Evolutionary conservation across 192 early-diverging fungal species (phyloP).

Genomic region (Umbelopsis ramanniana): DNA sequence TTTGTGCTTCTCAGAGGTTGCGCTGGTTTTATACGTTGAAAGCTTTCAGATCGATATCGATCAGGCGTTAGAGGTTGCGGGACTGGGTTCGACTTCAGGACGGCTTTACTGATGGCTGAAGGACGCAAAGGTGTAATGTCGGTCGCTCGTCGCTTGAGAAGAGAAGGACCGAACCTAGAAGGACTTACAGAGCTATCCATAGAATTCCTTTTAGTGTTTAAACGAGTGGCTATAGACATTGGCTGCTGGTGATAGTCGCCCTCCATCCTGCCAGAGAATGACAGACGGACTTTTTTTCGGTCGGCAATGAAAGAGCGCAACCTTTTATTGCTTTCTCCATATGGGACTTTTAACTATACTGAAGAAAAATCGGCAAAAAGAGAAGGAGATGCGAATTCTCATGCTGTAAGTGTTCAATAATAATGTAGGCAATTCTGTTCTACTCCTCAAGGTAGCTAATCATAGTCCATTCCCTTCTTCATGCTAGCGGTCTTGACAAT

Average conservation of each 20-base stretch:
- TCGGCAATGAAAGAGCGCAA: not conserved
- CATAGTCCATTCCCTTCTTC: not conserved
- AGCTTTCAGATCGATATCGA: conserved; percentile 19
- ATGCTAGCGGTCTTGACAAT: conserved; percentile 88
- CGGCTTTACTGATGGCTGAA: conserved; percentile 37
- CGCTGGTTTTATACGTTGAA: conserved; percentile 45
- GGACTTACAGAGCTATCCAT: not conserved
- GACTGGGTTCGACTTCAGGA: conserved; percentile 30
- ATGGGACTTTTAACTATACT: conserved; percentile 98
- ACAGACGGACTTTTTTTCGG: conserved; percentile 4
- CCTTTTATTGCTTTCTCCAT: not conserved
- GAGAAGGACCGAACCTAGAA: not conserved
- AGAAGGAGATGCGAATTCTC: conserved; percentile 92
- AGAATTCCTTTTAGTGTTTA: not conserved
- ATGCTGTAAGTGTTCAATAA: conserved; percentile 66
- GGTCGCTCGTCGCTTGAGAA: not conserved
- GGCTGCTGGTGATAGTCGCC: not conserved
- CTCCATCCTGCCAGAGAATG: not conserved
- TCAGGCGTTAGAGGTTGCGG: conserved; percentile 27
- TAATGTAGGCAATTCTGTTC: not conserved
- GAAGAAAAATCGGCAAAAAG: conserved; percentile 88
- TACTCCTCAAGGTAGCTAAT: not conserved
- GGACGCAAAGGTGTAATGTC: conserved; percentile 11
- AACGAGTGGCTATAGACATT: not conserved
- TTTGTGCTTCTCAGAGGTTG: conserved; percentile 85